A percentile compares a stretch with the other conserved stretches of the same genome.
Evolutionary conservation across 2,329 filamentous ascomycete genomes (phyloP).

Genomic region (Colletotrichum coccodes): DNA sequence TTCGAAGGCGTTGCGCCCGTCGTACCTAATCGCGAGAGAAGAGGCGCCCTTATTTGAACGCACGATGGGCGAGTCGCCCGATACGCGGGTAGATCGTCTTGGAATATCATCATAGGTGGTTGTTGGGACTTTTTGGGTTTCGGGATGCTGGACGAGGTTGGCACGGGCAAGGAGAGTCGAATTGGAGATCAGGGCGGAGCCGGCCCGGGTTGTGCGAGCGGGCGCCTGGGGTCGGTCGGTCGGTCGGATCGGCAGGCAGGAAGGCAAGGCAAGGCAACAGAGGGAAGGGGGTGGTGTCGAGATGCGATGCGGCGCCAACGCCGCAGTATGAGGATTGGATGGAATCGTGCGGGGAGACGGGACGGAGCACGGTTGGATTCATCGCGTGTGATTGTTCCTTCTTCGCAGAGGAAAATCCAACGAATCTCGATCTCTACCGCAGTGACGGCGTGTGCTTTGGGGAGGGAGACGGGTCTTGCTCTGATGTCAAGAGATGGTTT

Average conservation of each 20-base stretch:
- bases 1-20: not conserved
- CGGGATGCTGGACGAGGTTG: not conserved
- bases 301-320: not conserved
- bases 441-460: not conserved
- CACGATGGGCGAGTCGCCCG: not conserved
- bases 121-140: not conserved
- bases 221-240: not conserved
- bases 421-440: too few species aligned
- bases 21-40: not conserved
- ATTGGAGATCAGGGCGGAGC: not conserved
- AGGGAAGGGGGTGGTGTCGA: not conserved
- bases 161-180: not conserved
- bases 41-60: not conserved
- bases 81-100: not conserved
- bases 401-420: too few species aligned
- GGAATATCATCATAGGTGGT: not conserved
- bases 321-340: not conserved
- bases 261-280: too few species aligned
- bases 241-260: slow-evolving; percentile 1
- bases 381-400: too few species aligned
- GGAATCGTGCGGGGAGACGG: too few species aligned
- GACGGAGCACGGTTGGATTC: not conserved
- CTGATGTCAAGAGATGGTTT: too few species aligned
- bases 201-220: not conserved
- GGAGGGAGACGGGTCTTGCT: not conserved